Conservation (phyloP, 768 basidiomycete species). For the Suillus alpinus region DNA sequence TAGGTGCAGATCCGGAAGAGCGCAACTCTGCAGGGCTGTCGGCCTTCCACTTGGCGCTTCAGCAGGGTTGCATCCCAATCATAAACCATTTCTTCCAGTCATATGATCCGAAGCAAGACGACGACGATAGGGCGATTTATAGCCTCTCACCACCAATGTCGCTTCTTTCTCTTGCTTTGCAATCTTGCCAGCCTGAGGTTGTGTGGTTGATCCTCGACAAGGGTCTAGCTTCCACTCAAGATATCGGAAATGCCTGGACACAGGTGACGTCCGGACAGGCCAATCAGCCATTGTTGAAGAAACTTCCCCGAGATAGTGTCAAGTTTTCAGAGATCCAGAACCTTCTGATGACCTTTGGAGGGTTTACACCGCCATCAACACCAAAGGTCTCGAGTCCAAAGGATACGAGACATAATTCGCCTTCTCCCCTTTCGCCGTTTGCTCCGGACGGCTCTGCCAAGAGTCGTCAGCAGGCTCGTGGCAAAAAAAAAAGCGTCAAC, state of each 20-base stretch:
- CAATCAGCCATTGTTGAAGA: slow-evolving; percentile 23
- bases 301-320: slow-evolving; percentile 24
- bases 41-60: slow-evolving; percentile 65
- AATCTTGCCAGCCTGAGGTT: slow-evolving; percentile 60
- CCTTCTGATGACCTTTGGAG: slow-evolving; percentile 50
- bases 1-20: slow-evolving; percentile 75
- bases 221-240: slow-evolving; percentile 45
- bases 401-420: slow-evolving; percentile 8
- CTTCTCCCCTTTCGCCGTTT: slow-evolving; percentile 1
- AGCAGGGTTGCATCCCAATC: slow-evolving; percentile 49
- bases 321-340: slow-evolving; percentile 51
- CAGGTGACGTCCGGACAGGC: slow-evolving; percentile 40
- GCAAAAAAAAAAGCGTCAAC: neutral
- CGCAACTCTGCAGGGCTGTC: slow-evolving; percentile 56
- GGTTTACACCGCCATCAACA: slow-evolving; percentile 46
- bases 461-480: slow-evolving; percentile 9
- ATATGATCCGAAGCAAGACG: slow-evolving; percentile 50
- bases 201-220: slow-evolving; percentile 64
- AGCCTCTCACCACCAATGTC: slow-evolving; percentile 35
- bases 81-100: slow-evolving; percentile 60
- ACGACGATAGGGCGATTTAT: slow-evolving; percentile 52
- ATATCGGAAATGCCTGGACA: slow-evolving; percentile 52
- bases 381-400: slow-evolving; percentile 16
- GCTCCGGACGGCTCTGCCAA: neutral
- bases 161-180: slow-evolving; percentile 54